These are phyloP conservation scores for Keqinozyma sinolaborantium DNA, from an alignment of 1,139 yeast species.

Conservation along the genomic window DNA sequence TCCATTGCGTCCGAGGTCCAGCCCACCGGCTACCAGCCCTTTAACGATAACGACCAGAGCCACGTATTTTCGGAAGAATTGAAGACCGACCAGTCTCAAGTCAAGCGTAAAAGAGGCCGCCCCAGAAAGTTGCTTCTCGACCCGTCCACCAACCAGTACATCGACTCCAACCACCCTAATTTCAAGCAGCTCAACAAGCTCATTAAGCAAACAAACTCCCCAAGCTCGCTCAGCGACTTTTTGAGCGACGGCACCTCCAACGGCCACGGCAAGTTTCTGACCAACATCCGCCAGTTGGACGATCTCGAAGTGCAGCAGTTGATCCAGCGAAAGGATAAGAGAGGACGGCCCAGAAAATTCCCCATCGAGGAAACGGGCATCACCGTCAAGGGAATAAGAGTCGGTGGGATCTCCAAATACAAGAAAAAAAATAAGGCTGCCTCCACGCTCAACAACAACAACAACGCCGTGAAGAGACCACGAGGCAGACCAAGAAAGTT, in stretches of 20 bases:
- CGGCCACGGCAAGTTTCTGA: not conserved
- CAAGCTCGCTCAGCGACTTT: conserved; percentile 3
- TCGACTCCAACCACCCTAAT: conserved; percentile 43
- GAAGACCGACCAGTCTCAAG: conserved; percentile 2
- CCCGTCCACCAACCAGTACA: conserved; percentile 38
- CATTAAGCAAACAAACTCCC: conserved; percentile 19
- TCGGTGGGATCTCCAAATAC: conserved; percentile 33
- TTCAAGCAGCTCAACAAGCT: conserved; percentile 37
- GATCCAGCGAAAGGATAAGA: conserved; percentile 37
- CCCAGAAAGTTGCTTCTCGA: conserved; percentile 44
- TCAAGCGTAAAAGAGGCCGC: conserved; percentile 42
- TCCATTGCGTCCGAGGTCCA: conserved; percentile 1
- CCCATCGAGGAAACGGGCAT: conserved; percentile 49
- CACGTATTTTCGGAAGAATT: conserved; percentile 1
- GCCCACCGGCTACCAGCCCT: not conserved
- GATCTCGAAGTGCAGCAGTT: conserved; percentile 38
- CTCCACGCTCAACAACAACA: not conserved
- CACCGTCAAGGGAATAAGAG: conserved; percentile 44
- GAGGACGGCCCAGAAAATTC: conserved; percentile 53
- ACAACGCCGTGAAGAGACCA: conserved; percentile 7
- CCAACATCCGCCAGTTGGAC: conserved; percentile 22
- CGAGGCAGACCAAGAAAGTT: conserved; percentile 14
- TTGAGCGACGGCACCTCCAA: conserved; percentile 4
- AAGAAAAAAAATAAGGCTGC: conserved; percentile 19
- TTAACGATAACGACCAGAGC: conserved; percentile 1